Base-by-base conservation (phyloP, 257 asterid genomes). In the Datura wrightii region DNA sequence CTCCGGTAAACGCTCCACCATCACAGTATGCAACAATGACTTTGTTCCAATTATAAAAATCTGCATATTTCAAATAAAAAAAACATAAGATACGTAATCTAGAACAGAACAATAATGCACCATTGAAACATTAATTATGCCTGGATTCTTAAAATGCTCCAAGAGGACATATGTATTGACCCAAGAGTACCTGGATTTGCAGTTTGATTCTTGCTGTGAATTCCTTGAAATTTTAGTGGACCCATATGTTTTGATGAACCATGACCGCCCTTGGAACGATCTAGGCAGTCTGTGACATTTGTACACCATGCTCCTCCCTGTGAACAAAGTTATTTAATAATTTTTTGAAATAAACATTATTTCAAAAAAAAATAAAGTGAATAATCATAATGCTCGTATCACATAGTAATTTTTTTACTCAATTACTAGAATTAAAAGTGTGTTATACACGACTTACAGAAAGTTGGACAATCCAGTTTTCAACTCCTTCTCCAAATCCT, bases 181-280 rank as follows among this genome's bases (percentile, higher is more conserved):
- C n/a, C 59, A 54, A 54, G 7, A 54, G 18, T 14, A 54, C 59
- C 59, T 54, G 59, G 59, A 54, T 54, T 54, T 54, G n/a, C 7
- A 4, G 7, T 54, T 7, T 54, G 1, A 54, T 54, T 54, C n/a
- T 54, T 54, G n/a, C 59, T 54, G 59, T 54, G n/a, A 54, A 54
- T 14, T 54, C 59, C 59, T 54, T 5, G n/a, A 54, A 14, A 54
- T 14, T 14, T 2, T 14, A 4, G 1, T 14, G n/a, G 8, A 14
- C 8, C 8, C 59, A 54, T 54, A 2, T 54, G 6, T 54, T 54
- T 54, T 54, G 59, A 54, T 15, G 59, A 54, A 54, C 59, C 59
- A 14, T 1, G 7, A 0, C 5, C 1, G 1, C 2, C 5, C 8
- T 4, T 54, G 19, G n/a, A 0, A 54, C 59, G 59, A 3, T 15